Evolutionary conservation across 2,329 filamentous ascomycete species (phyloP).

Genomic region (Microsporum canis): DNA sequence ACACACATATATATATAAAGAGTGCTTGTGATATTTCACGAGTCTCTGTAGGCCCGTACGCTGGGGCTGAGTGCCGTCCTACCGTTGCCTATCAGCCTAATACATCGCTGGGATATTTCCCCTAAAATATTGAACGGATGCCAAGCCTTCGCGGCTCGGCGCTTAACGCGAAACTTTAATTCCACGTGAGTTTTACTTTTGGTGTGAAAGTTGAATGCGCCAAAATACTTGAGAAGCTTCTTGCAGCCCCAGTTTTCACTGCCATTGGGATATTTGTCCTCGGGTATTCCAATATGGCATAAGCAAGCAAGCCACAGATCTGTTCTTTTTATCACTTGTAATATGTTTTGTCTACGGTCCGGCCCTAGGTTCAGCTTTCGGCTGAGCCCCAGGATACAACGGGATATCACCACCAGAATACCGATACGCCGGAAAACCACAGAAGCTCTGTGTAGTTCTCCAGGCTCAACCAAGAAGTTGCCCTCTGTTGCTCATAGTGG

Average conservation of each 20-base stretch:
- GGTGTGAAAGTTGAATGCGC: background rate
- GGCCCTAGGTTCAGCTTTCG: background rate
- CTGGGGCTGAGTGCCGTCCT: background rate
- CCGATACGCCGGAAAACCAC: slow-evolving; percentile 7
- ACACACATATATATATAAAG: background rate
- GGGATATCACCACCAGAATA: background rate
- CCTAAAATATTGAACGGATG: background rate
- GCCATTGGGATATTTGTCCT: background rate
- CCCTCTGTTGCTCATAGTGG: background rate
- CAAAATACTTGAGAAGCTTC: background rate
- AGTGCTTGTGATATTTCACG: too few species aligned
- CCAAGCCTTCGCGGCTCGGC: background rate
- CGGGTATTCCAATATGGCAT: background rate
- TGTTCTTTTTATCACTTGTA: background rate
- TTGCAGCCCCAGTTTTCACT: background rate
- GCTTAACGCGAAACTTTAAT: background rate
- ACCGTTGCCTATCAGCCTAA: background rate
- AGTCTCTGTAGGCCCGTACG: background rate
- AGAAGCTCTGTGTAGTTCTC: background rate
- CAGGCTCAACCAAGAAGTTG: background rate
- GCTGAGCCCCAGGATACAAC: background rate
- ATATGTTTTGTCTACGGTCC: slow-evolving; percentile 2
- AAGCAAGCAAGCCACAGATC: background rate
- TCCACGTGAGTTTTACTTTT: background rate
- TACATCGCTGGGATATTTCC: background rate